Conservation (phyloP, 345 rosid species). For the Gossypium thurberi region DNA sequence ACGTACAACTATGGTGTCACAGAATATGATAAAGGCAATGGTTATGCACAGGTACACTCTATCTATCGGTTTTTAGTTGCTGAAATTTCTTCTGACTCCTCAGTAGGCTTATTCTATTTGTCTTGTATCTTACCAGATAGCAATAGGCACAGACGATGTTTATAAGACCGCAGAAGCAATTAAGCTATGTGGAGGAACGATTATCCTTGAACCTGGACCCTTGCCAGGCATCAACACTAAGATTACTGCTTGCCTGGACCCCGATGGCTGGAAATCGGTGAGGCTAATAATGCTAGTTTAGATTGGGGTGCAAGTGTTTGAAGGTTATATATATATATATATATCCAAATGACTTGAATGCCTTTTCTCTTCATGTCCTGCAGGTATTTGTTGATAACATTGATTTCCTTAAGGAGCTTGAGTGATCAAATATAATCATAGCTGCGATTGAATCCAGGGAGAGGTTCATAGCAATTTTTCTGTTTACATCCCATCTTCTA, state of each 20-base stretch:
- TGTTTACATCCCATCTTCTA: background rate
- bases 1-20: constrained; percentile 91
- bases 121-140: constrained; percentile 45
- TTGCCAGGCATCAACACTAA: constrained; percentile 86
- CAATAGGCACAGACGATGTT: constrained; percentile 91
- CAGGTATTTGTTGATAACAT: constrained; percentile 10
- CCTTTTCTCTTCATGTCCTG: background rate
- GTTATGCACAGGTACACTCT: constrained; percentile 74
- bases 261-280: constrained; percentile 97
- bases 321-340: background rate
- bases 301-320: background rate
- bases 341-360: background rate
- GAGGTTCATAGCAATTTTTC: background rate
- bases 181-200: constrained; percentile 68
- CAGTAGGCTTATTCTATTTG: background rate
- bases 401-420: constrained; percentile 5
- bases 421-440: background rate
- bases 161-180: constrained; percentile 87
- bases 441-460: background rate
- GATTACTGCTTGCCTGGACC: constrained; percentile 93
- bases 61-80: background rate
- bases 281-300: constrained; percentile 10
- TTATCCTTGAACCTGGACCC: constrained; percentile 88
- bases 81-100: background rate
- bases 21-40: constrained; percentile 85